Conservation (phyloP, 2,329 filamentous ascomycete genomes). For the Leptographium flavum region DNA sequence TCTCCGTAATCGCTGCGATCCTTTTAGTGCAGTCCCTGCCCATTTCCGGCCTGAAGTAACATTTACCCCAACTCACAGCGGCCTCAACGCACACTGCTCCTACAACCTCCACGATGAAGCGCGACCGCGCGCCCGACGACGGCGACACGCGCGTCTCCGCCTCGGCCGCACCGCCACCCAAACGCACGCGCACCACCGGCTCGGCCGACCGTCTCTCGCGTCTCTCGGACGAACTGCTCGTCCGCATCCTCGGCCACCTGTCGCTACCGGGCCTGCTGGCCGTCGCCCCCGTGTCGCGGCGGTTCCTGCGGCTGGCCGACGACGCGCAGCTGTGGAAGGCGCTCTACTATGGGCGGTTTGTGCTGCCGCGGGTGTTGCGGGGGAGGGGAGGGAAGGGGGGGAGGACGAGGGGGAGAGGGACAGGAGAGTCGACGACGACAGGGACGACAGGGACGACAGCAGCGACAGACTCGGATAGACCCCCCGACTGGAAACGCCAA, state of each 20-base stretch:
- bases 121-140: background rate
- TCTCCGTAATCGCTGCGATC: no score
- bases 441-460: background rate
- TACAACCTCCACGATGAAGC: background rate
- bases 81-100: background rate
- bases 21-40: background rate
- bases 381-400: constrained; percentile 48
- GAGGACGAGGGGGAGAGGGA: constrained; percentile 13
- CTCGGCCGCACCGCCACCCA: background rate
- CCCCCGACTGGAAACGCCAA: constrained; percentile 73
- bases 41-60: background rate
- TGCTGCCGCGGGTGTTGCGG: constrained; percentile 63
- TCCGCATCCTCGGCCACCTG: constrained; percentile 73
- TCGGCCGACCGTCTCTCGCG: constrained; percentile 49
- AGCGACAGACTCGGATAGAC: no score
- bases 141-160: background rate
- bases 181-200: background rate
- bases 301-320: constrained; percentile 55
- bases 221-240: constrained; percentile 75
- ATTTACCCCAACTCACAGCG: background rate
- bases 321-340: constrained; percentile 88
- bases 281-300: constrained; percentile 53
- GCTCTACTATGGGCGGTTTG: constrained; percentile 77
- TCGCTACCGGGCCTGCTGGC: constrained; percentile 52
- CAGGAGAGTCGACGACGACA: background rate